phyloP scores from a whole-genome alignment of 768 basidiomycete genomes.

The Tylopilus sp. region DNA sequence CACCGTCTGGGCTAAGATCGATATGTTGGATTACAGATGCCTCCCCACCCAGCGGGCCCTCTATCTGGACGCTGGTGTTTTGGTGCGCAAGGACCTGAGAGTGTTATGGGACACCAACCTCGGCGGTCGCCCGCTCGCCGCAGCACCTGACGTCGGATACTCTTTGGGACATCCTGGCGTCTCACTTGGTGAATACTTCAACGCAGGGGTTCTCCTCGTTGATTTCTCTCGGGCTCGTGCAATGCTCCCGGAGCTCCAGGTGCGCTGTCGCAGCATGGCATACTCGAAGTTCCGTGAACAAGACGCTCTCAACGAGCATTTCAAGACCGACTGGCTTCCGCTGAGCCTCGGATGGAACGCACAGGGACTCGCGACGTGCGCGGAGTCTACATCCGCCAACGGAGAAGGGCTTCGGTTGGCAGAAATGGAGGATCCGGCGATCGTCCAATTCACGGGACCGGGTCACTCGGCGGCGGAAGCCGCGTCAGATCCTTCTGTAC shows the following conservation, averaged over 20 bases:
- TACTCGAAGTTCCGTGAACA: conserved; percentile 42
- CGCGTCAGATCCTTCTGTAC: conserved; percentile 50
- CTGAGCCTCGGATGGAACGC: conserved; percentile 51
- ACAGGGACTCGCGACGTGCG: conserved; percentile 56
- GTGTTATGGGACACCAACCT: conserved; percentile 47
- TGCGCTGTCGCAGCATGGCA: conserved; percentile 24
- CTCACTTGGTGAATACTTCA: conserved; percentile 44
- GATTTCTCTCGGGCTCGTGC: conserved; percentile 41
- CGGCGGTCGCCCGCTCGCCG: conserved; percentile 40
- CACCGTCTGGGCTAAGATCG: conserved; percentile 49
- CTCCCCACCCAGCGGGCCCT: conserved; percentile 49
- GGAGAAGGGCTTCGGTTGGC: conserved; percentile 32
- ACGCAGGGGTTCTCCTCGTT: conserved; percentile 52
- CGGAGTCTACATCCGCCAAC: conserved; percentile 32
- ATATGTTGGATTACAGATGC: conserved; percentile 39
- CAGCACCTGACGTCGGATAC: conserved; percentile 45
- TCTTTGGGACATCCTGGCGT: conserved; percentile 44
- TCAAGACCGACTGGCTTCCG: conserved; percentile 40
- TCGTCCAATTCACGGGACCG: conserved; percentile 61
- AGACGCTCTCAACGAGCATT: conserved; percentile 48
- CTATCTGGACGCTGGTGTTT: conserved; percentile 52
- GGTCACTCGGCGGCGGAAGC: conserved; percentile 43
- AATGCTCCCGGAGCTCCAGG: conserved; percentile 24
- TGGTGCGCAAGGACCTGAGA: conserved; percentile 40
- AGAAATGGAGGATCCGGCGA: conserved; percentile 38